Conservation (phyloP, 352 stramenopile species). For the Phytophthora boehmeriae region DNA sequence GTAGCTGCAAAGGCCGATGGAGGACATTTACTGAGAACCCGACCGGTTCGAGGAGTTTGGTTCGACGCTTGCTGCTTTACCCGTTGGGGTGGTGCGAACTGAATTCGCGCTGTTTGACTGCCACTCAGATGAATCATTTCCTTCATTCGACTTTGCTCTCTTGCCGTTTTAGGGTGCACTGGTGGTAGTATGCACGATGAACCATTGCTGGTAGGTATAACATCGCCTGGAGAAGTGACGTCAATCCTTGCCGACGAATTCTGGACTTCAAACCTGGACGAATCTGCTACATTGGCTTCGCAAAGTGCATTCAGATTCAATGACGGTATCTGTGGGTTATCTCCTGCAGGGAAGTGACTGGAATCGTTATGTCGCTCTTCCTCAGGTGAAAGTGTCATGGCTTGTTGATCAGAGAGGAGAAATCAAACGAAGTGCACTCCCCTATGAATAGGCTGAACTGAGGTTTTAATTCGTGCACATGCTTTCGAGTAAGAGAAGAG, state of each 20-base stretch:
- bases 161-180: constrained; percentile 17
- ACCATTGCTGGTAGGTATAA: no score
- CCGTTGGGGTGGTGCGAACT: constrained; percentile 37
- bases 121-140: background rate
- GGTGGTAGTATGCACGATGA: constrained; percentile 21
- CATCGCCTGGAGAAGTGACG: background rate
- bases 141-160: background rate
- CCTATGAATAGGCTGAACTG: constrained; percentile 11
- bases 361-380: constrained; percentile 16
- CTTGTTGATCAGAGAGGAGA: no score
- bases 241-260: background rate
- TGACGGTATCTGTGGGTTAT: background rate
- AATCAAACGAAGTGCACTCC: background rate
- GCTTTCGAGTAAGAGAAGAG: background rate
- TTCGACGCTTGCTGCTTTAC: no score
- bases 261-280: background rate
- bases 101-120: constrained; percentile 29
- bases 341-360: background rate
- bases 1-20: no score
- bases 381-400: constrained; percentile 10
- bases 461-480: background rate
- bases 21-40: no score
- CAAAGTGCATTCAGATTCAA: constrained; percentile 5
- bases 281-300: background rate
- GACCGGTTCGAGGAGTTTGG: no score